These are phyloP conservation scores for Gnomoniopsis smithogilvyi DNA, from an alignment of 2,329 filamentous ascomycete genomes.

Conservation along the genomic window DNA sequence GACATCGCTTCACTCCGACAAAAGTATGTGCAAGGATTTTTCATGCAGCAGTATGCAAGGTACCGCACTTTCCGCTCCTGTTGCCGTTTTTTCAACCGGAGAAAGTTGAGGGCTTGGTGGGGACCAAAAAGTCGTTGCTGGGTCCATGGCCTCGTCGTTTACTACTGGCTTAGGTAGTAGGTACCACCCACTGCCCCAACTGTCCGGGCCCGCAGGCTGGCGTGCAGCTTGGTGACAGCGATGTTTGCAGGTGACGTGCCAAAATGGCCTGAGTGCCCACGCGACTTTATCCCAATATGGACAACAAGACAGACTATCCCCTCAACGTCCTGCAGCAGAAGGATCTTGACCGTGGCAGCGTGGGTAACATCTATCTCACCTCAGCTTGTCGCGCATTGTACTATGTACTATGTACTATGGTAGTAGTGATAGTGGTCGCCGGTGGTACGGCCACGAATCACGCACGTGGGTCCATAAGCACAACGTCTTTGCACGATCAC, in stretches of 20 bases:
- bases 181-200: neutral
- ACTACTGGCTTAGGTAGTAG: neutral
- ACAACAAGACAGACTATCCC: neutral
- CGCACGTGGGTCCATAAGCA: neutral
- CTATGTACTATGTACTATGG: too few relatives aligned
- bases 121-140: too few relatives aligned
- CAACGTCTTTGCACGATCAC: neutral
- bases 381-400: neutral
- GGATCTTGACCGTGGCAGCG: neutral
- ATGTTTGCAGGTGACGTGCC: neutral
- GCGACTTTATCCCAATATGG: neutral
- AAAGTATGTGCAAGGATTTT: neutral
- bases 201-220: neutral
- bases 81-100: neutral
- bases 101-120: neutral
- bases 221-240: neutral
- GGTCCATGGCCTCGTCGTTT: neutral
- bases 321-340: neutral
- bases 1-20: neutral
- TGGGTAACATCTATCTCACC: neutral
- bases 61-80: neutral
- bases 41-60: conserved; percentile 10
- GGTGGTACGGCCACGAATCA: neutral
- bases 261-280: neutral
- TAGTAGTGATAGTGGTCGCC: too few relatives aligned